phyloP scores from a whole-genome alignment of 1,139 yeast species.

The Suhomyces bribrorum region DNA sequence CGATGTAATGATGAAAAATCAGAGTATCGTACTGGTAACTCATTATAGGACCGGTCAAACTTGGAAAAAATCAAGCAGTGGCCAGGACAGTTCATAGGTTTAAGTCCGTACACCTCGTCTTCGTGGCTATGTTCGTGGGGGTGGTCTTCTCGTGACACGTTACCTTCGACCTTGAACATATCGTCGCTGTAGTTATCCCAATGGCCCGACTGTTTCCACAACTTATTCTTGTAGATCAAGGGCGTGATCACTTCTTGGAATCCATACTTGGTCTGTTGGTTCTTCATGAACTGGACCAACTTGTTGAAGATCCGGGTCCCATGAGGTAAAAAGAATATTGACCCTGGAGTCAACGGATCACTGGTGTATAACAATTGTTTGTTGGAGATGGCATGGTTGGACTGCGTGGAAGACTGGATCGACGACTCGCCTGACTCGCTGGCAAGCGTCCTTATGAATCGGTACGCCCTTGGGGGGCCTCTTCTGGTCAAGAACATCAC shows the following conservation, averaged over 20 bases:
- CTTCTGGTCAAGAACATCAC: background rate
- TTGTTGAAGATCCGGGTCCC: slow-evolving; percentile 86
- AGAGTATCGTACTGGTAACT: slow-evolving; percentile 83
- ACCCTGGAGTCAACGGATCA: slow-evolving; percentile 83
- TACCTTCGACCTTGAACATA: slow-evolving; percentile 79
- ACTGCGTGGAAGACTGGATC: slow-evolving; percentile 42
- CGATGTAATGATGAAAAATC: slow-evolving; percentile 95
- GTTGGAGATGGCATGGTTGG: slow-evolving; percentile 53
- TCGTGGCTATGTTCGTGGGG: slow-evolving; percentile 20
- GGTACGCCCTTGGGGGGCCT: background rate
- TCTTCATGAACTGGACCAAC: slow-evolving; percentile 76
- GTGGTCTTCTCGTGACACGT: slow-evolving; percentile 28
- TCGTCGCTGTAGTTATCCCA: slow-evolving; percentile 95
- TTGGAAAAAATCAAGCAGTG: slow-evolving; percentile 86
- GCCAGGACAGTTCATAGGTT: slow-evolving; percentile 99
- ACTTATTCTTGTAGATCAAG: slow-evolving; percentile 74
- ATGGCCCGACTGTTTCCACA: slow-evolving; percentile 94
- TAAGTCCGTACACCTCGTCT: slow-evolving; percentile 65
- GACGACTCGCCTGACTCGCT: too few species aligned
- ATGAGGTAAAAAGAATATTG: slow-evolving; percentile 85
- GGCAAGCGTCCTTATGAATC: slow-evolving; percentile 1
- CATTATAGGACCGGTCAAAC: slow-evolving; percentile 84
- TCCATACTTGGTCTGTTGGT: slow-evolving; percentile 79
- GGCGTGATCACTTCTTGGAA: slow-evolving; percentile 95
- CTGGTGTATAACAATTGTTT: slow-evolving; percentile 75